Percentiles rank a stretch among this genome's conserved stretches.
Conservation (phyloP, 768 basidiomycete species). For the Obba rivulosa region DNA sequence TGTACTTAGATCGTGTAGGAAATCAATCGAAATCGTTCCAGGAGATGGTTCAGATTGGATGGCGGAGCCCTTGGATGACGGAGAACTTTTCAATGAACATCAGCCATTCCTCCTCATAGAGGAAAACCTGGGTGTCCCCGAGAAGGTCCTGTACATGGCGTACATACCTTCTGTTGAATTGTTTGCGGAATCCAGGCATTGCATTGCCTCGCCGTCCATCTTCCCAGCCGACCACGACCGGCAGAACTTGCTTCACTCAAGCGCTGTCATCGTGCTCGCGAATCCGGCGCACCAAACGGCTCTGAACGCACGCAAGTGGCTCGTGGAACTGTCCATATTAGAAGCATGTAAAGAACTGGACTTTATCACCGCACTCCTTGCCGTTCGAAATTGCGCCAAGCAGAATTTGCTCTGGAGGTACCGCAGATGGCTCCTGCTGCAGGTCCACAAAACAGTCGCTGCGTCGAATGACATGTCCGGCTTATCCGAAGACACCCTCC, state of each 20-base stretch:
- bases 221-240: not conserved
- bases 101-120: conserved; percentile 52
- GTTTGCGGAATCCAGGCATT: conserved; percentile 13
- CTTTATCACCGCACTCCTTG: conserved; percentile 42
- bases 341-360: conserved; percentile 42
- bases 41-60: conserved; percentile 48
- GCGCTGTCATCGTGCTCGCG: conserved; percentile 50
- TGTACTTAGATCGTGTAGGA: conserved; percentile 18
- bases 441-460: conserved; percentile 21
- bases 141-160: conserved; percentile 46
- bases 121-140: conserved; percentile 60
- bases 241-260: conserved; percentile 22
- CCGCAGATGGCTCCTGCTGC: conserved; percentile 56
- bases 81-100: conserved; percentile 8
- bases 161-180: conserved; percentile 41
- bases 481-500: conserved; percentile 10
- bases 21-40: conserved; percentile 59
- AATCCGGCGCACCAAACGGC: conserved; percentile 72
- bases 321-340: conserved; percentile 35
- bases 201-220: not conserved
- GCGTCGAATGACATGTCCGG: not conserved
- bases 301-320: conserved; percentile 52
- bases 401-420: conserved; percentile 68
- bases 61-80: conserved; percentile 9
- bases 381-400: conserved; percentile 52